Percentiles rank a stretch among this genome's conserved stretches.
Conservation (phyloP, 2,329 filamentous ascomycete genomes). For the Westerdykella ornata region DNA sequence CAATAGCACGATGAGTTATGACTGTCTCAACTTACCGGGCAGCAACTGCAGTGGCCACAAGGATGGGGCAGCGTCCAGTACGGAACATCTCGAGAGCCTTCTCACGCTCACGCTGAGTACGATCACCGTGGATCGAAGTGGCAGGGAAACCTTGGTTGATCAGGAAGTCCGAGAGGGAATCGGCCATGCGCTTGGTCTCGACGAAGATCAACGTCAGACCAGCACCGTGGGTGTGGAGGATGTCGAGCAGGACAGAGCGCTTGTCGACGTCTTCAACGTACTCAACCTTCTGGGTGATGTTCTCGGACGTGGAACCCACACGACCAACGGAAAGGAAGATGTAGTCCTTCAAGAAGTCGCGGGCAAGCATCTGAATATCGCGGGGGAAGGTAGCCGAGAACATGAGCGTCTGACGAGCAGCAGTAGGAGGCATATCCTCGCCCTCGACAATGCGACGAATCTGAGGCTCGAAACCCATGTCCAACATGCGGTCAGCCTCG, state of each 20-base stretch:
- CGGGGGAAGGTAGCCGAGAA: slow-evolving; percentile 99
- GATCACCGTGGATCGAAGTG: slow-evolving; percentile 97
- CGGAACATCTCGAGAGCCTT: slow-evolving; percentile 97
- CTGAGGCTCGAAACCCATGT: slow-evolving; percentile 99
- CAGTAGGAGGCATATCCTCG: slow-evolving; percentile 88
- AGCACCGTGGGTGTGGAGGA: slow-evolving; percentile 85
- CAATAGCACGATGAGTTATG: slow-evolving; percentile 1
- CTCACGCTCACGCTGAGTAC: slow-evolving; percentile 97
- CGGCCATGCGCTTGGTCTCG: slow-evolving; percentile 99
- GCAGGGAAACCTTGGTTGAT: slow-evolving; percentile 98
- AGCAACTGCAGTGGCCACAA: slow-evolving; percentile 94
- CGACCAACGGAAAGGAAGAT: slow-evolving; percentile 97
- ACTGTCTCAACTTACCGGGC: slow-evolving; percentile 45
- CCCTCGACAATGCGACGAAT: slow-evolving; percentile 97
- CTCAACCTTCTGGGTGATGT: slow-evolving; percentile 98
- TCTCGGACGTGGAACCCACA: slow-evolving; percentile 99
- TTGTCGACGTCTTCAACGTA: slow-evolving; percentile 97
- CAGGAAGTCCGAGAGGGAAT: slow-evolving; percentile 93
- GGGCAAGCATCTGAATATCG: slow-evolving; percentile 97
- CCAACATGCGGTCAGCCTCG: slow-evolving; percentile 99
- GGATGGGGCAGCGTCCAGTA: slow-evolving; percentile 87
- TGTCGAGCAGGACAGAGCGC: slow-evolving; percentile 93
- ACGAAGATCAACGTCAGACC: slow-evolving; percentile 96
- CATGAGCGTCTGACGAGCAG: slow-evolving; percentile 94
- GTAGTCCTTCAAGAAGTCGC: slow-evolving; percentile 98